Evolutionary conservation across 2,329 filamentous ascomycete genomes (phyloP), one percentile per base, ranked within the genome.

Genomic region (Verticillium isaacii): DNA sequence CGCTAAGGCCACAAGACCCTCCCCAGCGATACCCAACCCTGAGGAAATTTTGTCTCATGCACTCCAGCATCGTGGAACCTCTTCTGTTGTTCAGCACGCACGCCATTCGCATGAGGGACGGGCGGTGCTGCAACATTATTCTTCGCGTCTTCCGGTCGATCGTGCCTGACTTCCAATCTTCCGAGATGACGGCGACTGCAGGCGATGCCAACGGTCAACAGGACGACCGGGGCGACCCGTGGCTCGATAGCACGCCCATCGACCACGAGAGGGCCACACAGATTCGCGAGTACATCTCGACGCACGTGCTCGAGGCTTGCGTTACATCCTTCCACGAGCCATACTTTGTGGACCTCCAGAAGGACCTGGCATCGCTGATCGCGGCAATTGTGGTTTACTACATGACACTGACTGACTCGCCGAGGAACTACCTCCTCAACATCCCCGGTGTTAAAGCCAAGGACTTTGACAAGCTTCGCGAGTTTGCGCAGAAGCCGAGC

Each of bases 301-400:
- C 88, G 5, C 91, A 97, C 67, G 92, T 98, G 2, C 84, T 99
- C 58, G 92, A 93, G 77, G 92, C 93, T 0, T 94, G 91, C 70
- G 91, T 97, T 72, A 91, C 89, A 1, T 96, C 91, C 2, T 86
- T 99, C 58, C 91, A 98, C 75, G 95, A 99, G 67, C 89, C 92
- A 0, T 97, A 98, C 75, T 99, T 98, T 75, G 93, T 97, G 37
- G 95, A 99, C 68, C 86, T 96, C 65, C 95, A 99, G 70, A 94
- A 93, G 72, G 93, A 99, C 59, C 83, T 99, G 25, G 94, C 93
- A 0, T 85, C 88, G 25, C 82, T 98, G 41, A 97, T 99, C 64
- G 93, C 93, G 0, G 85, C 89, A 4, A 95, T 98, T 64, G 82
- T 97, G 68, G 84, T 89, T 9, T 85, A 90, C 64, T 97, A 97